Conservation (phyloP, 2,329 filamentous ascomycete species). For the Monilinia aucupariae region DNA sequence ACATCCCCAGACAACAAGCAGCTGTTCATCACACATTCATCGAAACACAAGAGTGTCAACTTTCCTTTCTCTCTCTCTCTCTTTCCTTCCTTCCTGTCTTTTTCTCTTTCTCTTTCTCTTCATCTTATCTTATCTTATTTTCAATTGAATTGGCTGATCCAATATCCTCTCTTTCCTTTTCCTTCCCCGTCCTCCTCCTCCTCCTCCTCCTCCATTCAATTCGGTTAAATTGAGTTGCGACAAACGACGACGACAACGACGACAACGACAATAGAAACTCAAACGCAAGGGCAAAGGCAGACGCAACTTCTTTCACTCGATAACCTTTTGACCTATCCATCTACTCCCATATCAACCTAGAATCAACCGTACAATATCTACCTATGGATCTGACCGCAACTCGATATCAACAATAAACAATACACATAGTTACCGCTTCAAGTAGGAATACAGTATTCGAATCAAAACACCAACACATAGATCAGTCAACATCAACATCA, state of each 20-base stretch:
- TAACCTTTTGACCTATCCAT: not conserved
- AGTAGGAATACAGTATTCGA: not conserved
- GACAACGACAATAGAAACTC: constrained; percentile 1
- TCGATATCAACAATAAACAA: constrained; percentile 4
- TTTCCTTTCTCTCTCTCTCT: not conserved
- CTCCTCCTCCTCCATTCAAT: not conserved
- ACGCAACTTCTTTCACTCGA: not conserved
- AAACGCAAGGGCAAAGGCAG: too few species aligned
- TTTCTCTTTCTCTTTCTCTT: not conserved
- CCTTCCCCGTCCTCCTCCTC: too few species aligned
- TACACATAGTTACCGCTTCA: not conserved
- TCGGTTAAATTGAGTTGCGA: too few species aligned
- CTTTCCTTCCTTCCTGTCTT: not conserved
- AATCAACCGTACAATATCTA: not conserved
- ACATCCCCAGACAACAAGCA: not conserved
- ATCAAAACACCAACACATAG: not conserved
- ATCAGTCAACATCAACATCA: not conserved
- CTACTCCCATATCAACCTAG: not conserved
- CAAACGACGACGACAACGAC: constrained; percentile 3
- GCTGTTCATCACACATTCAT: not conserved
- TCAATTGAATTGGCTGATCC: not conserved
- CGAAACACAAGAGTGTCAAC: not conserved
- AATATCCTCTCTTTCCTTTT: not conserved
- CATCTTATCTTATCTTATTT: not conserved
- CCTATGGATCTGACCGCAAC: not conserved